Evolutionary conservation across 345 rosid species (phyloP).

Genomic region (Xanthoceras sorbifolium): DNA sequence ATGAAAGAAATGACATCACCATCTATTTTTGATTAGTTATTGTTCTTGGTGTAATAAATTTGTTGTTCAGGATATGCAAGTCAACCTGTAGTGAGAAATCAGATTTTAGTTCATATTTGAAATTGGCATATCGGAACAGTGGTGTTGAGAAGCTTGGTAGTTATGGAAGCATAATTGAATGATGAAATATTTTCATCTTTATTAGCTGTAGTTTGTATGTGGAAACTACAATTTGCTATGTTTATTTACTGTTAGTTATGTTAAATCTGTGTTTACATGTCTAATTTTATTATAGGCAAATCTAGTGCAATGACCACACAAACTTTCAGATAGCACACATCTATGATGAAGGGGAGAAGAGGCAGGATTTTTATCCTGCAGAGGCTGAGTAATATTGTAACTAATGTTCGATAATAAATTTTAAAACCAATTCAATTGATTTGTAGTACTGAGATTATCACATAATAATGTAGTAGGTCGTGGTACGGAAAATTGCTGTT

Average conservation of each 20-base stretch:
- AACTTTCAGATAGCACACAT: background rate
- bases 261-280: background rate
- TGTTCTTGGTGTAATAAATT: background rate
- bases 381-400: background rate
- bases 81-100: background rate
- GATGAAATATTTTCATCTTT: background rate
- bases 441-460: background rate
- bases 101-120: background rate
- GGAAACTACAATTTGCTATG: background rate
- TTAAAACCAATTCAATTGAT: constrained; percentile 8
- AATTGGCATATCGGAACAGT: background rate
- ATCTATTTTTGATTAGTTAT: background rate
- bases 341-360: background rate
- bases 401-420: background rate
- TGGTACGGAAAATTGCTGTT: background rate
- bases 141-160: constrained; percentile 1
- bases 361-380: background rate
- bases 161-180: background rate
- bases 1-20: background rate
- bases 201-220: background rate
- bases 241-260: background rate
- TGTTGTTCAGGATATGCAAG: background rate
- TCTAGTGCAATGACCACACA: background rate
- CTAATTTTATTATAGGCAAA: background rate
- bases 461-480: background rate